phyloP scores from a whole-genome alignment of 2,329 filamentous ascomycete genomes.

The Ophiostoma sp. region DNA sequence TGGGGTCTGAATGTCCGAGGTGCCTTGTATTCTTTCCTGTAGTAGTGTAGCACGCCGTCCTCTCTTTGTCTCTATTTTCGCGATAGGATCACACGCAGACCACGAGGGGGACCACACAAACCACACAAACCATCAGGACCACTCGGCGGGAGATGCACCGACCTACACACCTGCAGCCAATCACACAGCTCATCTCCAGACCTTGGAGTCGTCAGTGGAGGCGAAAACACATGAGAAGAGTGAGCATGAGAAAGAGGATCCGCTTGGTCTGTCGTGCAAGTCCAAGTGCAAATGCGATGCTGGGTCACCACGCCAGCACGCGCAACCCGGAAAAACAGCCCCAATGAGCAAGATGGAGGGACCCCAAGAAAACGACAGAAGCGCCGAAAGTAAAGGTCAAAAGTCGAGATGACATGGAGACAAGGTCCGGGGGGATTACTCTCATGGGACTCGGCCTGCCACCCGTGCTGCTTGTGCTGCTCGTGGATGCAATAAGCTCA shows the following conservation, averaged over 20 bases:
- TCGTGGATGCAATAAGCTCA: not conserved
- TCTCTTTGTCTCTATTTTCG: not conserved
- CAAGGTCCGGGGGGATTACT: not conserved
- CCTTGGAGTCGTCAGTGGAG: not conserved
- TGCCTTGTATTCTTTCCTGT: not conserved
- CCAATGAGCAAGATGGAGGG: not conserved
- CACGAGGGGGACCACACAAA: no score
- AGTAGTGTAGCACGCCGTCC: not conserved
- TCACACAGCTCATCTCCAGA: not conserved
- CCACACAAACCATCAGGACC: not conserved
- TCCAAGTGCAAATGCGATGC: conserved; percentile 2
- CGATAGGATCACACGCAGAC: not conserved
- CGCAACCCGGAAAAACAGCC: not conserved
- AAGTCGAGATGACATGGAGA: not conserved
- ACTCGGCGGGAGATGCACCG: conserved; percentile 19
- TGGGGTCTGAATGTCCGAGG: not conserved
- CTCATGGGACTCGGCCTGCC: not conserved
- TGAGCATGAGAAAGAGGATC: not conserved
- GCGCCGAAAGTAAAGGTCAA: not conserved
- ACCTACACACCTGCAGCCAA: not conserved
- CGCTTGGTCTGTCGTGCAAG: no score
- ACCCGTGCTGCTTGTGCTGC: not conserved
- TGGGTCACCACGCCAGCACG: not conserved
- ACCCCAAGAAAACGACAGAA: not conserved
- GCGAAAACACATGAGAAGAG: not conserved